A percentile compares a stretch with the other conserved stretches of the same genome.
phyloP scores from a whole-genome alignment of 2,329 filamentous ascomycete species.

The Fusarium praegraminearum region DNA sequence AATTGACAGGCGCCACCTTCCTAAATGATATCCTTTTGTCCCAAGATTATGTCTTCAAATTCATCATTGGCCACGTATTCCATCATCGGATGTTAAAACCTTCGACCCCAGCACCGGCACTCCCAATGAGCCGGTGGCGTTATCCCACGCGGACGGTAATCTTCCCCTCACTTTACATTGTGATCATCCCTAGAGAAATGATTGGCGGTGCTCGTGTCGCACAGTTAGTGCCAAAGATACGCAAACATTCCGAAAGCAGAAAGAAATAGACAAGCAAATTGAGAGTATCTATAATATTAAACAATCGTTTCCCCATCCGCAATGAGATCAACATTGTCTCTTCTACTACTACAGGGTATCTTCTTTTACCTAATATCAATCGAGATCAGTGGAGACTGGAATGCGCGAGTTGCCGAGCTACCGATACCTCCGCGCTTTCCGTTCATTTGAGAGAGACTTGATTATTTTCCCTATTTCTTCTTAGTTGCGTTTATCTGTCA shows the following conservation, averaged over 20 bases:
- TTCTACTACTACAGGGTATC: not conserved
- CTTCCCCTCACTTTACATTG: not conserved
- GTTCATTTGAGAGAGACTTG: not conserved
- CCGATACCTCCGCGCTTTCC: not conserved
- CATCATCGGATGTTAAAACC: not conserved
- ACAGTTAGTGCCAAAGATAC: not conserved
- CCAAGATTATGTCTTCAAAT: not conserved
- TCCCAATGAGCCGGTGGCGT: not conserved
- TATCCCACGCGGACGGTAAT: not conserved
- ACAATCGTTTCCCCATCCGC: not conserved
- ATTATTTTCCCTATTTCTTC: not conserved
- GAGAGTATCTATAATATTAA: not conserved
- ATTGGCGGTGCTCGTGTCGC: not conserved
- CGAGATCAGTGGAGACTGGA: not conserved
- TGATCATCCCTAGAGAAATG: not conserved
- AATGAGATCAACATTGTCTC: not conserved
- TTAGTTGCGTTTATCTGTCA: not conserved
- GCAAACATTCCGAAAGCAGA: slow-evolving; percentile 3
- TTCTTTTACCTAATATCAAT: not conserved
- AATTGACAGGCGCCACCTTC: not conserved
- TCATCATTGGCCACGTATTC: not conserved
- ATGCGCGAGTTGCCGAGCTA: not conserved
- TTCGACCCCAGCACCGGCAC: not conserved
- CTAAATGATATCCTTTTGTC: not conserved
- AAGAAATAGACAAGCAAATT: slow-evolving; percentile 5